Base-by-base conservation (phyloP, 352 stramenopile genomes). In the Pythium dissotocum region DNA sequence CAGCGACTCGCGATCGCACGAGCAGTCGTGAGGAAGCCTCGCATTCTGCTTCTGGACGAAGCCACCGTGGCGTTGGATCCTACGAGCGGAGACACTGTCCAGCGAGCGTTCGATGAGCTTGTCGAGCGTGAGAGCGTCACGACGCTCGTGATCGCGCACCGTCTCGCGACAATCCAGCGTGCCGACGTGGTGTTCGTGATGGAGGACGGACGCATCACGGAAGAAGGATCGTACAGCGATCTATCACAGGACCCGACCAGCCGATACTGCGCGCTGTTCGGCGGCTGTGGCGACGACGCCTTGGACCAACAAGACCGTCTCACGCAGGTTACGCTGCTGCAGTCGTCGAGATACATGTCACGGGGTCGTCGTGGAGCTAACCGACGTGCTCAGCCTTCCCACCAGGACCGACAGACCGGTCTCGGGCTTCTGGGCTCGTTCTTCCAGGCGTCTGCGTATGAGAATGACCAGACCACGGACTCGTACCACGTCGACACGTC, bases 1-100 rank as follows among this genome's bases (percentile, higher is more conserved):
- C 95, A 99, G 67, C 76, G 94, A 14, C 88, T 98, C 67, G 89
- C 89, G 14, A 98, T 98, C 63, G 93, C 93, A 8, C 80, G 95
- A 42, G 94, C 91, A 0, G 71, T 98, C 35, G 65, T 98, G 33
- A 84, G 87, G 28, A 89, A 96, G 51, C 91, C 89, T 2, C 63
- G 73, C 1, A 76, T 97, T 26, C 77, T 97, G 26, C 61, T 97
- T 1, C 62, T 97, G 4, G 90, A 97, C 67, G 90, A 97, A 84
- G 73, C 82, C 26, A 73, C 46, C 4, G 36, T 58, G 44, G 88
- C 87, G 6, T 69, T 95, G 12, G 88, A 97, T 56, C 66, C 72
- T 2, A 71, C 85, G 51, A 87, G 72, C 61, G 88, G 95, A 69
- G 84, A 83, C 14, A 78, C 81, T n/a, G 90, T 99, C 26, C 94